These are phyloP conservation scores for Diaporthe sp. DNA, from an alignment of 2,329 filamentous ascomycete species.

Conservation along the genomic window DNA sequence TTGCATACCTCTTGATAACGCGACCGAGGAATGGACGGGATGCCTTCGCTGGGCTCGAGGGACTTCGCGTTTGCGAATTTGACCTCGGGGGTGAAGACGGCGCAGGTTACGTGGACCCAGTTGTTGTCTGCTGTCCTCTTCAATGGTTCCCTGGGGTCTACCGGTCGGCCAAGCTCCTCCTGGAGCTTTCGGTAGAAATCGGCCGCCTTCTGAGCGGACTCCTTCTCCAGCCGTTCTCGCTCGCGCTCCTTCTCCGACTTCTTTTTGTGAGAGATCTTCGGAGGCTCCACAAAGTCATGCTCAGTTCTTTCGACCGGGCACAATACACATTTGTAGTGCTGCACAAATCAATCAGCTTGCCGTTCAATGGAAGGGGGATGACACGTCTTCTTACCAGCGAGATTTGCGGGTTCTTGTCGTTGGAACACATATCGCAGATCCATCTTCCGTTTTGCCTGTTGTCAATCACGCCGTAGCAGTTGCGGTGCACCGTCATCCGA, in stretches of 20 bases:
- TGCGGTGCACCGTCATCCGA: conserved; percentile 89
- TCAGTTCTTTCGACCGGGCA: conserved; percentile 88
- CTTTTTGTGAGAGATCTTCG: conserved; percentile 89
- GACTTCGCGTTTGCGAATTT: conserved; percentile 90
- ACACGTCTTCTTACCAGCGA: conserved; percentile 80
- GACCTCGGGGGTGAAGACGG: conserved; percentile 91
- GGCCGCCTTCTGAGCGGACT: conserved; percentile 82
- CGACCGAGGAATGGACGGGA: conserved; percentile 81
- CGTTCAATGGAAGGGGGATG: neutral
- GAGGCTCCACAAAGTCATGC: conserved; percentile 85
- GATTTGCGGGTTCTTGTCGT: conserved; percentile 91
- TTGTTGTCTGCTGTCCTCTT: conserved; percentile 97
- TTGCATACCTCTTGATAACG: conserved; percentile 86
- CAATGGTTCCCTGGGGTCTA: conserved; percentile 87
- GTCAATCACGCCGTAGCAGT: conserved; percentile 88
- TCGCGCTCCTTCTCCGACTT: conserved; percentile 89
- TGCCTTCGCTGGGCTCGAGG: conserved; percentile 89
- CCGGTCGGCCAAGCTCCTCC: conserved; percentile 84
- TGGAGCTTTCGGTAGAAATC: conserved; percentile 89
- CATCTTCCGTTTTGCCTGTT: conserved; percentile 82
- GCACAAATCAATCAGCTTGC: conserved; percentile 35
- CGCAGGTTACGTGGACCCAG: conserved; percentile 96
- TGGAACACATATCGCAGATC: conserved; percentile 95
- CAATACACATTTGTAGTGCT: conserved; percentile 92
- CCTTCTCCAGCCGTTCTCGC: conserved; percentile 87